These are phyloP conservation scores for Selenicereus undatus DNA, from an alignment of 148 eudicot species.

Conservation along the genomic window DNA sequence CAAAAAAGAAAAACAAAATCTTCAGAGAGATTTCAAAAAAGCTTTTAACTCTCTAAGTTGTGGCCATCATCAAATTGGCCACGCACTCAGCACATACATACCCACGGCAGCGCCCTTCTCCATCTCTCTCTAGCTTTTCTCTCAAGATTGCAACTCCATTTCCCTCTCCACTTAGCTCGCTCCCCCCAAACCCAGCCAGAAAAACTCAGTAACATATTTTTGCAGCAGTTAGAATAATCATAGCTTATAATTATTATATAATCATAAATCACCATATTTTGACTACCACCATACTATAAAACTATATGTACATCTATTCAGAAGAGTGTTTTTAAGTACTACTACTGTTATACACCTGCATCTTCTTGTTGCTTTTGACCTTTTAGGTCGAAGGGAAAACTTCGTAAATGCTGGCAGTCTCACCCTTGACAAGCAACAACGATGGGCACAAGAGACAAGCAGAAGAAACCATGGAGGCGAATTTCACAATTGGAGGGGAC, in stretches of 20 bases:
- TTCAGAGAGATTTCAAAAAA: slow-evolving; percentile 19
- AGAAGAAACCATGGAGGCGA: slow-evolving; percentile 19
- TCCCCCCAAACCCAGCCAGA: slow-evolving; percentile 5
- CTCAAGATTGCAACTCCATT: neutral
- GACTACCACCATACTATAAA: neutral
- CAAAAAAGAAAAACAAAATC: slow-evolving; percentile 35
- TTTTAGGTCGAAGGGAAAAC: neutral
- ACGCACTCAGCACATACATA: neutral
- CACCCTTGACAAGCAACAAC: slow-evolving; percentile 33
- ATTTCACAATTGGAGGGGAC: slow-evolving; percentile 21
- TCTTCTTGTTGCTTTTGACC: neutral
- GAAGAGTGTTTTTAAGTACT: neutral
- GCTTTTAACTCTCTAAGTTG: slow-evolving; percentile 23
- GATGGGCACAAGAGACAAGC: slow-evolving; percentile 26
- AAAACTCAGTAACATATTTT: neutral
- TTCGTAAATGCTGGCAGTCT: slow-evolving; percentile 43
- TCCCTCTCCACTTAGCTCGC: neutral
- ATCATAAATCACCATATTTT: neutral
- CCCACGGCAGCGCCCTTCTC: slow-evolving; percentile 11
- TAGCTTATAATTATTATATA: neutral
- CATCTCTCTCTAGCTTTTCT: slow-evolving; percentile 9
- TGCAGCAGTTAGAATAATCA: neutral
- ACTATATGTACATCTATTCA: neutral
- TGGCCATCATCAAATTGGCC: slow-evolving; percentile 28
- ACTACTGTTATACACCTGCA: neutral